Evolutionary conservation across 257 asterid species (phyloP).

Genomic region (Coffea canephora): DNA sequence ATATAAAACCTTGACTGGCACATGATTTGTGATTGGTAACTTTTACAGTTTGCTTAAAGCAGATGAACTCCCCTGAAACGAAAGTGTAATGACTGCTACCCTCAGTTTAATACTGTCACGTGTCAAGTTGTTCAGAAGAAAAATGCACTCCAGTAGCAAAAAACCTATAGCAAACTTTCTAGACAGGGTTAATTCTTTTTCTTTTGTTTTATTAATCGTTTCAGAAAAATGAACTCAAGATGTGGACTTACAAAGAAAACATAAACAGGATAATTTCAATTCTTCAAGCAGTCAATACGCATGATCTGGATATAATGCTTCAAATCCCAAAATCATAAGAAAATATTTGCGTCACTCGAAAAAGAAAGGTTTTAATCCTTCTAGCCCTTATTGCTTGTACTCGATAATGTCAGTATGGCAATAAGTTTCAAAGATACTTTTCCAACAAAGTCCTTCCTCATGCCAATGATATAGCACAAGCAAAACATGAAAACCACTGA

Average conservation of each 20-base stretch:
- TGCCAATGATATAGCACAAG: neutral
- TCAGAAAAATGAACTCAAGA: neutral
- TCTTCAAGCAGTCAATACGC: conserved; percentile 2
- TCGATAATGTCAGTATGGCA: neutral
- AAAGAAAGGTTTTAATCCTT: neutral
- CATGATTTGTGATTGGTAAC: neutral
- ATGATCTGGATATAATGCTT: neutral
- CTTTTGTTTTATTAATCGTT: neutral
- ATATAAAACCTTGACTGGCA: neutral
- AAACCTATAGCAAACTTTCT: neutral
- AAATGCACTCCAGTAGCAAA: neutral
- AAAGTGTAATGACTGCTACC: neutral
- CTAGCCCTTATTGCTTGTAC: neutral
- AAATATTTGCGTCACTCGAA: neutral
- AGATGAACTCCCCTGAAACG: neutral
- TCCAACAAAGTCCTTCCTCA: neutral
- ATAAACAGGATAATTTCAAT: neutral
- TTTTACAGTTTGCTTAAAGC: neutral
- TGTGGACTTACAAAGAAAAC: neutral
- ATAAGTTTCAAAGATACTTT: neutral
- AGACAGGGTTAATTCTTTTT: neutral
- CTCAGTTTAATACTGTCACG: neutral
- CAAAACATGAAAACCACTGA: neutral
- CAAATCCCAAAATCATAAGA: neutral
- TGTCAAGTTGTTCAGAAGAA: neutral